These are phyloP conservation scores for Eucalyptus fibrosa DNA, from an alignment of 345 rosid genomes.

Conservation along the genomic window DNA sequence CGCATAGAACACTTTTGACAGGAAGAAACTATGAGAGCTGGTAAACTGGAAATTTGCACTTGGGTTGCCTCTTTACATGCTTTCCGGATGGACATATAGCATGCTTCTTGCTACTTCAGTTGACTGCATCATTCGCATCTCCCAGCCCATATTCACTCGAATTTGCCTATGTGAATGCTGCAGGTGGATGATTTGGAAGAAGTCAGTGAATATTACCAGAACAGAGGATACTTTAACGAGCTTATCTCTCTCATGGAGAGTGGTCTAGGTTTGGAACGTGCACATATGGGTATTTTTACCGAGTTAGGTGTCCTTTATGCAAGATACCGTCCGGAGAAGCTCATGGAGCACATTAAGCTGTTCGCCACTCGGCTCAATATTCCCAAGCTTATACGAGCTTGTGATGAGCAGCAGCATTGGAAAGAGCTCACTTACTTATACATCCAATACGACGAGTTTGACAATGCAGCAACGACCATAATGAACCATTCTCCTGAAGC, in stretches of 20 bases:
- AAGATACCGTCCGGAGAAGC: constrained; percentile 93
- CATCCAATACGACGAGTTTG: constrained; percentile 85
- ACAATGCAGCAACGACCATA: constrained; percentile 88
- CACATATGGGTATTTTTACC: constrained; percentile 96
- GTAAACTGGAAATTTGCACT: background rate
- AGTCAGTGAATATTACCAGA: constrained; percentile 89
- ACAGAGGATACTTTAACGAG: constrained; percentile 87
- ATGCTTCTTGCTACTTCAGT: background rate
- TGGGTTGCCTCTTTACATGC: background rate
- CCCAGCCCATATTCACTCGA: background rate
- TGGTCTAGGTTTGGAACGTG: constrained; percentile 93
- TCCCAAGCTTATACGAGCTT: constrained; percentile 94
- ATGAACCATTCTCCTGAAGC: constrained; percentile 99
- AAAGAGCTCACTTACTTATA: constrained; percentile 79
- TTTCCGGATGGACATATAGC: background rate
- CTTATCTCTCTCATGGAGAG: constrained; percentile 96
- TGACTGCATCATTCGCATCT: background rate
- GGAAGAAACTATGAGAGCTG: background rate
- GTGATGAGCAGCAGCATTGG: constrained; percentile 98
- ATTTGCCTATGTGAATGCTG: background rate
- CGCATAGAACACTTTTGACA: background rate
- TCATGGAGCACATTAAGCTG: constrained; percentile 91
- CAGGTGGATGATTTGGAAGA: constrained; percentile 96
- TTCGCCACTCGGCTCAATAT: constrained; percentile 91
- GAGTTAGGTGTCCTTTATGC: constrained; percentile 97